A percentile compares a stretch with the other conserved stretches of the same genome.
Evolutionary conservation across 2,329 filamentous ascomycete genomes (phyloP).

Genomic region (Penicillium italicum): DNA sequence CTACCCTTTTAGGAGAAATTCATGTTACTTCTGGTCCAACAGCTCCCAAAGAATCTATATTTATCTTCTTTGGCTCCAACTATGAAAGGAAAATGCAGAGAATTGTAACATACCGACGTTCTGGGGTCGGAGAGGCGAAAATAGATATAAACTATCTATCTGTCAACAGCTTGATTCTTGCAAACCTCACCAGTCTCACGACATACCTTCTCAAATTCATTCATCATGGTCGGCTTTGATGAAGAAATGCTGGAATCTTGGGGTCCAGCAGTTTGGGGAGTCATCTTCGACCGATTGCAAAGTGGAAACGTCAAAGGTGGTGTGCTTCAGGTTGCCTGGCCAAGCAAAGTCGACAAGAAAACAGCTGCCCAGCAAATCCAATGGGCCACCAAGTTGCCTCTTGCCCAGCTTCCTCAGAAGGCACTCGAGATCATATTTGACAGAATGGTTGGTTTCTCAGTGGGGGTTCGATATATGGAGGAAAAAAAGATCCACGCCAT

Average conservation of each 20-base stretch:
- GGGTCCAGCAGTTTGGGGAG: slow-evolving; percentile 1
- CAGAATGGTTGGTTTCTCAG: not conserved
- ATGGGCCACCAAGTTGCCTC: slow-evolving; percentile 2
- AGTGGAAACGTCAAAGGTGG: slow-evolving; percentile 2
- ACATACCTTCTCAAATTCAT: not conserved
- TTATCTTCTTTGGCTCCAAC: not conserved
- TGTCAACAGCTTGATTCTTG: not conserved
- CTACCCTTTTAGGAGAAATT: not conserved
- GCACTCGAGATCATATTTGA: not conserved
- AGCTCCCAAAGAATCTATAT: not conserved
- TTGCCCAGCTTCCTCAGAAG: not conserved
- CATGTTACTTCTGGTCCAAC: not conserved
- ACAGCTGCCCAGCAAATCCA: not conserved
- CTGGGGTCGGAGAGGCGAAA: not conserved
- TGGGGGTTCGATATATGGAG: slow-evolving; percentile 1
- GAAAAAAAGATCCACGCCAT: slow-evolving; percentile 3
- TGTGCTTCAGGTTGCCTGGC: not conserved
- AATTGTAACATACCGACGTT: not conserved
- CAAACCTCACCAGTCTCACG: no score
- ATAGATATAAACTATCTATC: not conserved
- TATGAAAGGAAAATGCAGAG: not conserved
- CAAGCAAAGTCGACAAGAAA: not conserved
- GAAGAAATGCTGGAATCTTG: not conserved
- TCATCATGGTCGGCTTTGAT: not conserved
- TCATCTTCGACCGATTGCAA: slow-evolving; percentile 3